Evolutionary conservation across 148 eudicot species (phyloP).

Genomic region (Vaccinium darrowii): DNA sequence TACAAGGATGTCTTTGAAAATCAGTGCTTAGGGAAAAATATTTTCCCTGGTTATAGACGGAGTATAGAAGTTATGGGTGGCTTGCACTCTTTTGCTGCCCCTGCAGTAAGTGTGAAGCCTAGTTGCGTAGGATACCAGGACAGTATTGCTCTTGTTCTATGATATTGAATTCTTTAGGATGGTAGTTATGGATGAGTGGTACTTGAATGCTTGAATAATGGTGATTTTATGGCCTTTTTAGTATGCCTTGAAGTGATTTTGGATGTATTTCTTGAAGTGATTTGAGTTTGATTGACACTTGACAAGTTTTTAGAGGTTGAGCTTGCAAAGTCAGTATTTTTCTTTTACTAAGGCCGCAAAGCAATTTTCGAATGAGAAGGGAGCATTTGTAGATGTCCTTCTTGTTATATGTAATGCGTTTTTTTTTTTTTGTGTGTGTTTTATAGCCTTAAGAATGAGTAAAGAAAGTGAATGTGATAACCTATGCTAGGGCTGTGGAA

Average conservation of each 20-base stretch:
- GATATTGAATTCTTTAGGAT: not conserved
- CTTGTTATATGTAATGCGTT: not conserved
- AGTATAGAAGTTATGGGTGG: not conserved
- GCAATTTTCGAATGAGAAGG: not conserved
- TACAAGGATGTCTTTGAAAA: not conserved
- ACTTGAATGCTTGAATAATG: not conserved
- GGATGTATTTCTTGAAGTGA: not conserved
- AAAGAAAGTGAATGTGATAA: not conserved
- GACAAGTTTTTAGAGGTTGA: not conserved
- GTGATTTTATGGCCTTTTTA: not conserved
- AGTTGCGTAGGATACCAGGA: not conserved
- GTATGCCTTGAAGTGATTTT: not conserved
- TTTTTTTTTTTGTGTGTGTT: not conserved
- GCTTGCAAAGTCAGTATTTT: not conserved
- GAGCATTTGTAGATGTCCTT: not conserved
- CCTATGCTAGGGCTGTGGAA: not conserved
- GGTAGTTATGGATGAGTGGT: not conserved
- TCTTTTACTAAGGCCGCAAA: not conserved
- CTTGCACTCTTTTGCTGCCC: not conserved
- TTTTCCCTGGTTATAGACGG: not conserved
- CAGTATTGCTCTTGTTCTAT: not conserved
- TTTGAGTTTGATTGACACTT: not conserved
- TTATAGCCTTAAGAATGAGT: not conserved
- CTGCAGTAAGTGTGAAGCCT: not conserved
- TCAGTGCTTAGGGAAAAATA: not conserved